Percentiles rank a stretch among this genome's conserved stretches.
These are phyloP conservation scores for Pycnococcus provasolii DNA, from an alignment of 139 green algal species.

Conservation along the genomic window DNA sequence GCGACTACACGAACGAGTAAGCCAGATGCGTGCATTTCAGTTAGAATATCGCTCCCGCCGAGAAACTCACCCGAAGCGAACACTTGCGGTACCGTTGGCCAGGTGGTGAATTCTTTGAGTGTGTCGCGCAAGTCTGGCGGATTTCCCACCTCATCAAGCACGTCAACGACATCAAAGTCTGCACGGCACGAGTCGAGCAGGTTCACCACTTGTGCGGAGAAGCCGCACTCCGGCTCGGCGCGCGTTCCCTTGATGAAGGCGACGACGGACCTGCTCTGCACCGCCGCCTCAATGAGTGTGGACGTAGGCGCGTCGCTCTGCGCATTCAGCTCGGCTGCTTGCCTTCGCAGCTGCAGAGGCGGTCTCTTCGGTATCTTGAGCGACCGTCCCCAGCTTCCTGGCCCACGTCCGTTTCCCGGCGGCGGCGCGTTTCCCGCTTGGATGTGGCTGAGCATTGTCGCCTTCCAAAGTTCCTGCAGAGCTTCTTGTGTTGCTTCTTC, in stretches of 20 bases:
- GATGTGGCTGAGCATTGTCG: too few relatives aligned
- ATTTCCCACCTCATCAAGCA: conserved; percentile 81
- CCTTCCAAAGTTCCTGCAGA: too few relatives aligned
- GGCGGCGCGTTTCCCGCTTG: too few relatives aligned
- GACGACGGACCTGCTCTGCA: conserved; percentile 36
- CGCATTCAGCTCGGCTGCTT: too few relatives aligned
- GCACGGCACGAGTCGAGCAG: conserved; percentile 51
- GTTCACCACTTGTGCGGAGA: conserved; percentile 68
- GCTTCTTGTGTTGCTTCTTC: too few relatives aligned
- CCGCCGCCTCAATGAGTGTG: too few relatives aligned
- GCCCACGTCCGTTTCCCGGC: too few relatives aligned
- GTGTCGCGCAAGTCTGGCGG: conserved; percentile 66
- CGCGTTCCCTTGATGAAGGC: conserved; percentile 86
- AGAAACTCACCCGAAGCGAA: conserved; percentile 85
- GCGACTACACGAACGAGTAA: not conserved
- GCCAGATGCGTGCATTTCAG: conserved; percentile 55
- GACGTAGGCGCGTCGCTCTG: too few relatives aligned
- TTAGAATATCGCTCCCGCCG: conserved; percentile 80
- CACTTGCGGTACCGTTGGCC: conserved; percentile 90
- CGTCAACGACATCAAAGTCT: conserved; percentile 70
- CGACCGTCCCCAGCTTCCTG: too few relatives aligned
- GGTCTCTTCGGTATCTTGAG: too few relatives aligned
- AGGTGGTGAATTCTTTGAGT: conserved; percentile 84
- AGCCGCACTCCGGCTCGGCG: conserved; percentile 73
- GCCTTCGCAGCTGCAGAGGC: too few relatives aligned